Base-by-base conservation (phyloP, 306 rosid genomes). In the Pterocarpus macrocarpus region DNA sequence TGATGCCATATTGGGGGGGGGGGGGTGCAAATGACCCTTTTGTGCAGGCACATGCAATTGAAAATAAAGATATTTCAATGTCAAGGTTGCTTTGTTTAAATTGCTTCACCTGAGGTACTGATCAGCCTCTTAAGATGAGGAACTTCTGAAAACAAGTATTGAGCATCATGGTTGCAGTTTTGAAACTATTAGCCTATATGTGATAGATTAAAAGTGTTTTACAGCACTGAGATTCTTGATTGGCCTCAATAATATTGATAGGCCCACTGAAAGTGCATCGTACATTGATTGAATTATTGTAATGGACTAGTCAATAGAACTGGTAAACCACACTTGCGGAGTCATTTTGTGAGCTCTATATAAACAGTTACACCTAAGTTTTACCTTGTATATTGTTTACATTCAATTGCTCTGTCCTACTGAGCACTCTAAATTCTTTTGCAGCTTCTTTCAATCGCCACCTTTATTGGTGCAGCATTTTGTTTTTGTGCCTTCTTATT, bases 381-480 rank as follows among this genome's bases (percentile, higher is more conserved):
- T 47, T 2, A 17, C 75, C 32, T 30, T 38, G 62, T 49, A 57
- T 33, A 32, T 53, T 41, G 44, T 86, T 49, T 50, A 71, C 36
- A n/a, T 35, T 76, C 9, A 17, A 17, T 33, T 81, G 32, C 34
- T 69, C 75, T 65, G n/a, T 50, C 58, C 34, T 64, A 57, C 71
- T 83, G 39, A 82, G 58, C 75, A 34, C 74, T 14, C 74, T 49
- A 67, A 45, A 83, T 58, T 32, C 17, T 74, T 57, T 87, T 74
- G 86, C 93, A 94, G 98, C 89, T 94, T 86, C 91, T 94, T 55
- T 88, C 97, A 15, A 50, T 34, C 36, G 43, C 94, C 64, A 92
- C 97, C 17, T 76, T 90, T 52, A 3, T 92, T 28, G 98, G 98
- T 57, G 98, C 88, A 7, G 73, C 63, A 71, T 90, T 90, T 88